Base-by-base conservation (phyloP, 2,329 filamentous ascomycete genomes). In the Cordyceps cicadae region DNA sequence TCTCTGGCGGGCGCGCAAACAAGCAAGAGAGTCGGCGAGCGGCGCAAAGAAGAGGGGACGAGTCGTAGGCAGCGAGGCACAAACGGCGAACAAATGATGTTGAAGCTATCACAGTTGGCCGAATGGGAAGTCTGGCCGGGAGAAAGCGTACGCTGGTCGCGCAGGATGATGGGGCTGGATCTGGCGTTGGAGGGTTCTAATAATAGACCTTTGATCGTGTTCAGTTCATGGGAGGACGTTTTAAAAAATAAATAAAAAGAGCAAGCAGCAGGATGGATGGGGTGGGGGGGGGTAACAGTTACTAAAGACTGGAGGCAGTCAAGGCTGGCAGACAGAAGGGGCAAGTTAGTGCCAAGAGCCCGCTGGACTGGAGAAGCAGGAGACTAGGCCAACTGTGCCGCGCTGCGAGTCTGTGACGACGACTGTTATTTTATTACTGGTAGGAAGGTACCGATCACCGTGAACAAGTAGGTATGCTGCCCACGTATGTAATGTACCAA, bases 121-220 rank as follows among this genome's bases (percentile, higher is more conserved):
- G 37, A 46, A 52, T 46, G 53, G 49, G 50, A 60, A 60, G 50
- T 41, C 46, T 49, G 55, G 15, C 39, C 39, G 39, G 39, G 39
- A 43, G 39, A 17, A 15, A 17, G 17, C 15, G 37, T 9, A 17
- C 32, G 45, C 24, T 60, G 63, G 64, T 64, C 62, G 65, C 66
- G 69, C 68, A 70, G 69, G 64, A 66, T 65, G 64, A 69, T 77
- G 77, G 76, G 77, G 77, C 76, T 78, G 76, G 75, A 78, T 76
- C 75, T 77, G 75, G 75, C 72, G 75, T 68, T 75, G 72, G 74
- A 72, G 75, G 76, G 69, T 79, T 74, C 77, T 79, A 80, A 79
- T 77, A 77, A 79, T 79, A 80, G 77, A 76, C 65, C 67, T 46
- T 46, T 68, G 72, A 75, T 76, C 72, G 73, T 77, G 76, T 75